These are phyloP conservation scores for Sugiyamaella xylanicola DNA, from an alignment of 1,139 yeast species.

Conservation along the genomic window DNA sequence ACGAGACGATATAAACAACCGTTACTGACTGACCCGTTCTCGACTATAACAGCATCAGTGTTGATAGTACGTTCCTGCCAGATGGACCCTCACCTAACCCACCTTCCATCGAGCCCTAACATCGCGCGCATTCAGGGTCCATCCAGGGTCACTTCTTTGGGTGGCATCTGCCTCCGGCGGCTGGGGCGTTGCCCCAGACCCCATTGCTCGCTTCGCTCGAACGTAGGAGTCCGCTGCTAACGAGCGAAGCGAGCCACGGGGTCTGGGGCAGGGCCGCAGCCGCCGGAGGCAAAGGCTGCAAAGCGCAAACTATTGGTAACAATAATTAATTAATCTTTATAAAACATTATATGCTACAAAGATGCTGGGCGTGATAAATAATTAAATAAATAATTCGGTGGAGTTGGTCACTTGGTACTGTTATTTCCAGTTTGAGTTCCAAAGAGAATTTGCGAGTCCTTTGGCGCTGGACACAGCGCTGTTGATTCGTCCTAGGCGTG, in stretches of 20 bases:
- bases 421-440: slow-evolving; percentile 29
- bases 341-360: slow-evolving; percentile 15
- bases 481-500: slow-evolving; percentile 20
- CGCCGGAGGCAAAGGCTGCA: no score
- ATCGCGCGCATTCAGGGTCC: neutral
- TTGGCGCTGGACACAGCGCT: slow-evolving; percentile 30
- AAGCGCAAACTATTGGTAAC: no score
- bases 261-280: neutral
- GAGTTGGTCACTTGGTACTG: neutral
- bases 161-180: neutral
- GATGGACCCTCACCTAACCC: neutral
- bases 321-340: slow-evolving; percentile 15
- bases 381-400: slow-evolving; percentile 19
- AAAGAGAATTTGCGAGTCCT: slow-evolving; percentile 29
- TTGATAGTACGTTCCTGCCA: no score
- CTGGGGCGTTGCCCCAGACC: no score
- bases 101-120: neutral
- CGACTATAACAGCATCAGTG: no score
- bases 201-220: neutral
- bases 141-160: no score
- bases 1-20: no score
- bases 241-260: neutral
- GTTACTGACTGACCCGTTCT: no score
- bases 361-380: slow-evolving; percentile 17
- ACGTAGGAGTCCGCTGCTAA: no score